These are phyloP conservation scores for Tulasnella sp. DNA, from an alignment of 768 basidiomycete genomes.

Conservation along the genomic window DNA sequence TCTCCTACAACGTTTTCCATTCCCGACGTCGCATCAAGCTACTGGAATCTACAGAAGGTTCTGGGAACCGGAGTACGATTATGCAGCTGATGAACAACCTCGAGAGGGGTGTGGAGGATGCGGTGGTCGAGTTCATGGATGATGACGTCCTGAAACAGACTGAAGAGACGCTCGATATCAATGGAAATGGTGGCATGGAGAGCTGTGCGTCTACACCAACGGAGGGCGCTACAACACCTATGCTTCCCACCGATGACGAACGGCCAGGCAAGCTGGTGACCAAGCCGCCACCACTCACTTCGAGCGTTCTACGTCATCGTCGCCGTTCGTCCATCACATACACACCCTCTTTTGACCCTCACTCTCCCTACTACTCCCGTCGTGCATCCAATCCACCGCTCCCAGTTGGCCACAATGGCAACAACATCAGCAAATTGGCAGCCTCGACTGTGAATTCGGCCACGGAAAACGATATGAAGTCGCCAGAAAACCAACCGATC, in stretches of 20 bases:
- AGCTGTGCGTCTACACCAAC: no score
- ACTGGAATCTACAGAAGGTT: constrained; percentile 43
- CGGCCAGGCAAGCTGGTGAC: neutral
- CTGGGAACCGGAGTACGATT: neutral
- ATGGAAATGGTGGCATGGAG: no score
- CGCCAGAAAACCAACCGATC: constrained; percentile 21
- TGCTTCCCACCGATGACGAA: no score
- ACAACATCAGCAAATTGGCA: neutral
- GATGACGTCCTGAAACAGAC: constrained; percentile 20
- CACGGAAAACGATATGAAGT: neutral
- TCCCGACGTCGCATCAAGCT: constrained; percentile 56
- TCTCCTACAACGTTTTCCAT: constrained; percentile 17
- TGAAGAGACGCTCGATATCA: neutral
- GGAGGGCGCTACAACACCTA: no score
- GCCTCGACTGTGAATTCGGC: neutral
- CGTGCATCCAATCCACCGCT: neutral
- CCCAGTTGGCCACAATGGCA: neutral
- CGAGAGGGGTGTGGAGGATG: constrained; percentile 38
- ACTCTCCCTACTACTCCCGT: constrained; percentile 1
- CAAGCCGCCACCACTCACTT: neutral
- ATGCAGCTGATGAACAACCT: constrained; percentile 5
- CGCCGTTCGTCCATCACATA: constrained; percentile 1
- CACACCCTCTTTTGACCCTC: neutral
- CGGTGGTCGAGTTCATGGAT: constrained; percentile 51
- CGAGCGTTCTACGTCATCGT: neutral